These are phyloP conservation scores for Carnegiea gigantea DNA, from an alignment of 179 eudicot genomes.

Conservation along the genomic window DNA sequence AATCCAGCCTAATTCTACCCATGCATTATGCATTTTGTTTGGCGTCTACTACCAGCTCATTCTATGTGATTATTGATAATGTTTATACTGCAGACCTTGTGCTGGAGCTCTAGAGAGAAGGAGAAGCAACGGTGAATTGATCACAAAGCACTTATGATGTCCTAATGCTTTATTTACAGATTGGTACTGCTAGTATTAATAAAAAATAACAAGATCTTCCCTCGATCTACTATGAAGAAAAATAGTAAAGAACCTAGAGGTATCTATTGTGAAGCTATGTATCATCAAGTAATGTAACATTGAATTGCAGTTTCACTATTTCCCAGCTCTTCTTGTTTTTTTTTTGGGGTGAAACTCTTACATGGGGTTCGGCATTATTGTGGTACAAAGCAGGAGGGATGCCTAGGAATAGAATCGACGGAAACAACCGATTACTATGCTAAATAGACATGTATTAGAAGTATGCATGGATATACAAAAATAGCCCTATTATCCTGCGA, in stretches of 20 bases:
- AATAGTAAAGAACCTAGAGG: neutral
- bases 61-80: constrained; percentile 5
- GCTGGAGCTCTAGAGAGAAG: constrained; percentile 54
- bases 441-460: neutral
- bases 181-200: constrained; percentile 3
- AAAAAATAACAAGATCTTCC: constrained; percentile 18
- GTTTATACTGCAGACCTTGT: constrained; percentile 48
- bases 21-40: neutral
- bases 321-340: neutral
- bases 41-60: neutral
- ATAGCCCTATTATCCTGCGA: neutral
- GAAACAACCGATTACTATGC: neutral
- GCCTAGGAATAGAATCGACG: neutral
- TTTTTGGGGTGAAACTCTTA: neutral
- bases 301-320: neutral
- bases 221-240: neutral
- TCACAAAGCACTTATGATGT: constrained; percentile 16
- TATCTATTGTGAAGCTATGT: neutral
- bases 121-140: constrained; percentile 16
- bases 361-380: neutral
- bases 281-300: neutral
- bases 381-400: neutral
- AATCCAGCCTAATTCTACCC: neutral
- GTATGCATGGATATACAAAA: no score
- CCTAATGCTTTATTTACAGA: constrained; percentile 14